Conservation (phyloP, 805 yeast genomes). For the Yarrowia sp. region DNA sequence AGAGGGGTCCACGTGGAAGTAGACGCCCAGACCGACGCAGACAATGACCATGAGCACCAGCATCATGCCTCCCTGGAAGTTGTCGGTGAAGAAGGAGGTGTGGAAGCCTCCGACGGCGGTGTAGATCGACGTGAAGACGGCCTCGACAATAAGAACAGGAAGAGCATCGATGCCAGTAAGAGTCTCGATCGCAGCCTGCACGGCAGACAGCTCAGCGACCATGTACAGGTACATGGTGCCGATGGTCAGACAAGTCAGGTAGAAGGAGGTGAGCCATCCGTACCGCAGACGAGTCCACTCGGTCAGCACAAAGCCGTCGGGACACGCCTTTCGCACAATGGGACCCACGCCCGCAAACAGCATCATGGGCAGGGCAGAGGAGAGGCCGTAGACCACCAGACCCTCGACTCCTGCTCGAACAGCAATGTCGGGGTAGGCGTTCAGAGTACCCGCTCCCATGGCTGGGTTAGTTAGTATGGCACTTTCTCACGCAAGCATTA, state of each 20-base stretch:
- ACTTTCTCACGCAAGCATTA: conserved; percentile 78
- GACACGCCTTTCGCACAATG: conserved; percentile 69
- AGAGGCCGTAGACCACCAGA: conserved; percentile 69
- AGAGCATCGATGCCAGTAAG: conserved; percentile 76
- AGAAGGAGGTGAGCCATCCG: conserved; percentile 69
- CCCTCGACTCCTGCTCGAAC: conserved; percentile 87
- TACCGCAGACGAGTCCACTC: conserved; percentile 90
- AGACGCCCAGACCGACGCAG: conserved; percentile 73
- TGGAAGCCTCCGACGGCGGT: conserved; percentile 87
- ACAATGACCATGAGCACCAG: conserved; percentile 65
- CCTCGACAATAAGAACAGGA: conserved; percentile 79
- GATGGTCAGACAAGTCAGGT: conserved; percentile 76
- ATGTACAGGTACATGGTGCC: conserved; percentile 74
- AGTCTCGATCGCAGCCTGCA: conserved; percentile 71
- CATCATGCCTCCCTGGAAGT: conserved; percentile 76
- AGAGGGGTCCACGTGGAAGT: conserved; percentile 61
- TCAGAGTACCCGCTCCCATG: conserved; percentile 83
- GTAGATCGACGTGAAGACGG: conserved; percentile 82
- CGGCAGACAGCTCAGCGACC: conserved; percentile 83
- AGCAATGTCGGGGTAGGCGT: conserved; percentile 85
- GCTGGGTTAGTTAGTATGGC: conserved; percentile 46
- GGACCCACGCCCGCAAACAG: conserved; percentile 86
- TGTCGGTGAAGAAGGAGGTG: conserved; percentile 84
- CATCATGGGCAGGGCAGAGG: conserved; percentile 81
- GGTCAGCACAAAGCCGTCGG: conserved; percentile 85